Evolutionary conservation across 2,329 filamentous ascomycete species (phyloP), one percentile per base, ranked within the genome.

Genomic region (Drechslerella stenobrocha): DNA sequence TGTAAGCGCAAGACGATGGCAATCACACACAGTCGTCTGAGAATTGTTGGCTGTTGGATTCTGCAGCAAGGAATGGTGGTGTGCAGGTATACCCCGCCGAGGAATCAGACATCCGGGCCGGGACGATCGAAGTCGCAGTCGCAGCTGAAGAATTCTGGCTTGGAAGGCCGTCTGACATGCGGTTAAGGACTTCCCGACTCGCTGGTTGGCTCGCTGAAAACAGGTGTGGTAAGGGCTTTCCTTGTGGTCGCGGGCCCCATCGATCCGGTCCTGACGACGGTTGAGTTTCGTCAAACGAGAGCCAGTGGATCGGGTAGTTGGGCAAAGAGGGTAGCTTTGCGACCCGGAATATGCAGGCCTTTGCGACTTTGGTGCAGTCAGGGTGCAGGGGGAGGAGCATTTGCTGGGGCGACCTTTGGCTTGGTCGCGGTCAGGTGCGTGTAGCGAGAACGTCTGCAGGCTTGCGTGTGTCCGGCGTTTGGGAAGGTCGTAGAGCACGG

Each of bases 231-330:
- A 42, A n/a, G 37, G n/a, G n/a, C n/a, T n/a, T n/a, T n/a, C n/a
- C n/a, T n/a, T n/a, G 2, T 42, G 13, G 37, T 8, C 7, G 37
- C 37, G 8, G 18, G 13, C 37, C 15, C 37, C 13, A 42, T 18
- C 37, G 13, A 18, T 42, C 13, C 37, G 24, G 15, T n/a, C 8
- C 15, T 42, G 23, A 24, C 22, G 9, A 28, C 20, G 35, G 48
- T 8, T 15, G 23, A 13, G 3, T n/a, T 45, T n/a, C 44, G 45
- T 53, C 59, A 40, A 67, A 67, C 37, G 47, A 24, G 63, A 67
- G 47, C 63, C 63, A 60, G 55, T 67, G 23, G 50, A 67, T 67
- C 40, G 11, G 42, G 20, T 28, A 34, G 60, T 59, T 48, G 40
- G 15, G 9, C 4, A 8, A 5, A 26, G n/a, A 35, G 51, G 7